These are phyloP conservation scores for Lasiodiplodia citricola DNA, from an alignment of 2,329 filamentous ascomycete species.

Conservation along the genomic window DNA sequence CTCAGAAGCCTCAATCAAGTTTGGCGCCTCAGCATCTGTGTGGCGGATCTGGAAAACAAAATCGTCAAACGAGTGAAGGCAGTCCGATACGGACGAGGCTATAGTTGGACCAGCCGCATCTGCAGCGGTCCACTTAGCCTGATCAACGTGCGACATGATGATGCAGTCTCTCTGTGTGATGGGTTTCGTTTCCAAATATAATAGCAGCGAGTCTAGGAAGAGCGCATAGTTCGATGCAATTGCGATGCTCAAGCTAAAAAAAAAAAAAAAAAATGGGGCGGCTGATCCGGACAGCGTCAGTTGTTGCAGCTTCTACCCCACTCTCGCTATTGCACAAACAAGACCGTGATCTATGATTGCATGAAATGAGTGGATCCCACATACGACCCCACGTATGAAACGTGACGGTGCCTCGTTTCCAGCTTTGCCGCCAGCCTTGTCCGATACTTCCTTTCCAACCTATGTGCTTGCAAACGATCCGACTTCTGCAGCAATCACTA, in stretches of 20 bases:
- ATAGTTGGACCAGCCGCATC: background rate
- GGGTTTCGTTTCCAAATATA: fast-evolving
- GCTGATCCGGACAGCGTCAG: background rate
- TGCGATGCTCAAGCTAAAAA: background rate
- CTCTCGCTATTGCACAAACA: background rate
- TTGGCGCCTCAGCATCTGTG: background rate
- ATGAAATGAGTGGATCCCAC: background rate
- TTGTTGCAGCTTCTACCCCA: background rate
- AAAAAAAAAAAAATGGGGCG: too few relatives aligned
- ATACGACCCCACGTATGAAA: background rate
- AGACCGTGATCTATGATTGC: background rate
- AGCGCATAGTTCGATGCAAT: background rate
- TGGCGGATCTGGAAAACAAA: background rate
- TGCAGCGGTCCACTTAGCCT: background rate
- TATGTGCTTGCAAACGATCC: background rate
- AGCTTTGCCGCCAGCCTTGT: background rate
- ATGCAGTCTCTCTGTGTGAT: background rate
- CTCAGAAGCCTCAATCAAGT: slow-evolving; percentile 27
- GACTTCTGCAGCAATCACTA: background rate
- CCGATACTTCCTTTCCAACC: background rate
- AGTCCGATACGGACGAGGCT: background rate
- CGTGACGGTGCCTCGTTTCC: background rate
- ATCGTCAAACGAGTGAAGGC: background rate
- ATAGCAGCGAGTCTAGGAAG: background rate
- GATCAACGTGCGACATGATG: background rate